A percentile compares a stretch with the other conserved stretches of the same genome.
Conservation (phyloP, 148 eudicot genomes). For the Cornus controversa region DNA sequence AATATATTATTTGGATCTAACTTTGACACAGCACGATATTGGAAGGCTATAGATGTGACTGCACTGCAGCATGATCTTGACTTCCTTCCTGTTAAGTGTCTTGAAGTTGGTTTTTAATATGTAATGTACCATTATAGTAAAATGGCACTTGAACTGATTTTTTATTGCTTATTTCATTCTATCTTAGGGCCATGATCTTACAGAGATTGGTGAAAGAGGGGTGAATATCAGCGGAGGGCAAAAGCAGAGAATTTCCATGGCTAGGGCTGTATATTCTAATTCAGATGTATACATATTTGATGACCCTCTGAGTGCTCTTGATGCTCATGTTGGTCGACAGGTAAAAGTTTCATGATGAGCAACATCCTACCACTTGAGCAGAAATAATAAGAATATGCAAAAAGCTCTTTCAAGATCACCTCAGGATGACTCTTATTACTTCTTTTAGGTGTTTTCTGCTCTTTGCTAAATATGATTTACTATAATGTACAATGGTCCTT, state of each 20-base stretch:
- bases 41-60: conserved; percentile 57
- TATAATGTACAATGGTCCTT: background rate
- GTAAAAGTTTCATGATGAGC: conserved; percentile 18
- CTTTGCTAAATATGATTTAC: background rate
- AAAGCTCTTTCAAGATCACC: background rate
- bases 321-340: conserved; percentile 62
- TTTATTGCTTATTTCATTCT: conserved; percentile 3
- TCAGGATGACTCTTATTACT: background rate
- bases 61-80: conserved; percentile 61
- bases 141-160: background rate
- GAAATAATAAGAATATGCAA: background rate
- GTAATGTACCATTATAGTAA: background rate
- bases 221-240: conserved; percentile 70
- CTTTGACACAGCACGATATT: conserved; percentile 44
- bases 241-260: conserved; percentile 68
- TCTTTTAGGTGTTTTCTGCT: no score
- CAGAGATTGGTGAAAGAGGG: conserved; percentile 75
- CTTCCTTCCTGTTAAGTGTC: conserved; percentile 52
- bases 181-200: conserved; percentile 54
- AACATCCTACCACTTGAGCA: background rate
- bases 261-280: conserved; percentile 61
- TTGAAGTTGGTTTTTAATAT: background rate
- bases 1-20: conserved; percentile 61
- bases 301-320: conserved; percentile 64
- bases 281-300: conserved; percentile 63